Evolutionary conservation across 148 eudicot species (phyloP).

Genomic region (Dysphania ambrosioides): DNA sequence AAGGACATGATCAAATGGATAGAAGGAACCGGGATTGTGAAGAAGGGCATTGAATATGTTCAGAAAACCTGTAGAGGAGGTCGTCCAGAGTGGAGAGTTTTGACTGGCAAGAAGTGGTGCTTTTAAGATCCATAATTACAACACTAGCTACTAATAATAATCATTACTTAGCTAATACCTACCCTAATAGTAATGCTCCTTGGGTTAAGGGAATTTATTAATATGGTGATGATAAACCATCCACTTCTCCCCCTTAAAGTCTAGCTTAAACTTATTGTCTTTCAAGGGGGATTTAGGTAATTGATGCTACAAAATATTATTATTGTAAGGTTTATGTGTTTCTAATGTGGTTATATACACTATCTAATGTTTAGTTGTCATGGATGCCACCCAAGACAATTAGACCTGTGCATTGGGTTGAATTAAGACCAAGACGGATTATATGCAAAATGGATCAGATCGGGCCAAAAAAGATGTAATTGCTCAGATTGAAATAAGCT

Average conservation of each 20-base stretch:
- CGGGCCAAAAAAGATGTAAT: too few species aligned
- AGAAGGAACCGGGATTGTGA: not conserved
- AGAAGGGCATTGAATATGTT: constrained; percentile 12
- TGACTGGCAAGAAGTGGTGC: constrained; percentile 1
- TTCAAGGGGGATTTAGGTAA: not conserved
- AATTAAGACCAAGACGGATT: too few species aligned
- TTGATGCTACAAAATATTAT: too few species aligned
- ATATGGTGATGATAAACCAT: not conserved
- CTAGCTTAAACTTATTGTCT: not conserved
- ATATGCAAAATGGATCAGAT: too few species aligned
- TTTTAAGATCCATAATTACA: not conserved
- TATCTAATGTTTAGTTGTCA: too few species aligned
- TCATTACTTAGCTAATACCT: not conserved
- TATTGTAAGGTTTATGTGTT: too few species aligned
- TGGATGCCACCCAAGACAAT: too few species aligned
- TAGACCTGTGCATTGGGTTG: too few species aligned
- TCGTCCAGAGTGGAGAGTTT: not conserved
- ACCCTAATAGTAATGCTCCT: constrained; percentile 3
- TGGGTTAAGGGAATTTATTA: constrained; percentile 6
- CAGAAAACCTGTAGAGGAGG: constrained; percentile 7
- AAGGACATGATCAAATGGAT: constrained; percentile 10
- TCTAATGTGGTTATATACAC: too few species aligned
- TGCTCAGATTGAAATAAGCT: too few species aligned
- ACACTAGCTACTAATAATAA: not conserved
- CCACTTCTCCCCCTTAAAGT: not conserved